Evolutionary conservation across 2,329 filamentous ascomycete genomes (phyloP), one percentile per base, ranked within the genome.

Genomic region (Penicillium sp.): DNA sequence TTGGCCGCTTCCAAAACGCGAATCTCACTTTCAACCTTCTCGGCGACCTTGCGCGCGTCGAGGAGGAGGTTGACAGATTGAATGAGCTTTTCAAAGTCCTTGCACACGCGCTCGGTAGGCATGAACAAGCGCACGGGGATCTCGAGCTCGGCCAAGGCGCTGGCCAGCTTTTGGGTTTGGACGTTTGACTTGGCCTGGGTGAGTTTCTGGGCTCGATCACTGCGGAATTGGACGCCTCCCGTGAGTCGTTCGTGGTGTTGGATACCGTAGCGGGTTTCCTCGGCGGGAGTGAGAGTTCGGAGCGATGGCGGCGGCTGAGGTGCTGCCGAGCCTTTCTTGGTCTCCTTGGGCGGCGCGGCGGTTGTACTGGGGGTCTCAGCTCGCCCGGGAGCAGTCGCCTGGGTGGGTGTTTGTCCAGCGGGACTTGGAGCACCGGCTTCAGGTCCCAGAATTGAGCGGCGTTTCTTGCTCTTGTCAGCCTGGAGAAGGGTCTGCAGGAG

Each of bases 391-490:
- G 65, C 60, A 53, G 62, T 70, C 38, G 69, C 64, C 39, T 70
- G 64, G 5, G 62, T 61, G 4, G 35, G 76, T 69, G 56, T 80
- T 76, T 68, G 80, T 76, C 64, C 83, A 73, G 52, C 81, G 66
- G 63, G 80, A 70, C 61, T 72, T 42, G 68, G 60, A n/a, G 62
- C 55, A 28, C 68, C 67, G 27, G 74, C 77, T 26, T 85, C 84
- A 7, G 76, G 72, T 3, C 79, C 81, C 60, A 85, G 77, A 26
- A 86, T 73, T 4, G 84, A 84, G 66, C 84, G 89, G 49, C 88
- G 84, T 70, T 96, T 96, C 76, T 95, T 94, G 52, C 83, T 84
- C 67, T 93, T 90, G 68, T 96, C 91, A 45, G 84, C 84, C 48
- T 80, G 82, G 67, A 95, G 81, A 33, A 97, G 80, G 55, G 85